Conservation (phyloP, 768 basidiomycete species). For the Artomyces pyxidatus region DNA sequence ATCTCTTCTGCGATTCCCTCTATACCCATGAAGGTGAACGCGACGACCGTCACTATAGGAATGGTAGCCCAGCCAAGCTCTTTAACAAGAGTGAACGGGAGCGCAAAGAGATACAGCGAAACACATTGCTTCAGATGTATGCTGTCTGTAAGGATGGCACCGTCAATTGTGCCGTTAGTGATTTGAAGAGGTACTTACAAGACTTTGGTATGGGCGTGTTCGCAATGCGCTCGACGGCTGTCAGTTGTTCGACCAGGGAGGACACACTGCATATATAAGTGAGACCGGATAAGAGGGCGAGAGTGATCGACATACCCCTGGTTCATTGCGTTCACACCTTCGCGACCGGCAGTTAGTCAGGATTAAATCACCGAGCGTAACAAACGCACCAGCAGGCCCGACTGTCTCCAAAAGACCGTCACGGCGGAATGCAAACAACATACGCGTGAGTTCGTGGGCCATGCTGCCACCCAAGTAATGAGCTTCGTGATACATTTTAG, state of each 20-base stretch:
- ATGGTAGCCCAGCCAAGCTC: constrained; percentile 80
- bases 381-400: constrained; percentile 71
- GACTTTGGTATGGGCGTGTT: constrained; percentile 79
- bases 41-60: constrained; percentile 78
- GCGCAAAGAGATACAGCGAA: constrained; percentile 83
- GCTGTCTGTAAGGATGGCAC: constrained; percentile 44
- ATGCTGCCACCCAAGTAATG: constrained; percentile 37
- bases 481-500: not conserved
- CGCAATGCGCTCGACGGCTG: constrained; percentile 84
- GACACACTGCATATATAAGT: constrained; percentile 43
- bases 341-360: not conserved
- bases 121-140: constrained; percentile 95
- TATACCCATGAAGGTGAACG: constrained; percentile 90
- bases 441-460: constrained; percentile 68
- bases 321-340: constrained; percentile 74
- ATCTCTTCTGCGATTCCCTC: constrained; percentile 95
- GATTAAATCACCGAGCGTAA: too few species aligned
- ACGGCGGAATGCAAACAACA: constrained; percentile 65
- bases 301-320: constrained; percentile 37
- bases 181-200: constrained; percentile 34
- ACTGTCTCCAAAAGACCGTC: constrained; percentile 83
- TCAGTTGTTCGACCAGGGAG: constrained; percentile 78
- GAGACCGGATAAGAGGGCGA: not conserved
- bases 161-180: constrained; percentile 2
- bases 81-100: constrained; percentile 80